Conservation (phyloP, 768 basidiomycete species). For the Clitopilus passeckerianus region DNA sequence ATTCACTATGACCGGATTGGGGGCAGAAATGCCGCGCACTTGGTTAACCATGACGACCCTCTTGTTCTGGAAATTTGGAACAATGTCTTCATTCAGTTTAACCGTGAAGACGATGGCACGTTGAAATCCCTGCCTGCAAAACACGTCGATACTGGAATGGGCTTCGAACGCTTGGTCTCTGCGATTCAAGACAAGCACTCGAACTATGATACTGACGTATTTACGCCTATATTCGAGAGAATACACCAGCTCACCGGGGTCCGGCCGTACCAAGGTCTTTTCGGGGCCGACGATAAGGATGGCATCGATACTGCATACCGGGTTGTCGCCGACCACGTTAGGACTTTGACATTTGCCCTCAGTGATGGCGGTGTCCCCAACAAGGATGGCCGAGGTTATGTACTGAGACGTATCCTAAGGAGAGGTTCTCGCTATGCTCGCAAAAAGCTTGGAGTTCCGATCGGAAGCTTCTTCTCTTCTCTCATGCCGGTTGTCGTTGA, state of each 20-base stretch:
- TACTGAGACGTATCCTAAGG: slow-evolving; percentile 89
- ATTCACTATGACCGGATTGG: slow-evolving; percentile 97
- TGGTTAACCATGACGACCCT: slow-evolving; percentile 96
- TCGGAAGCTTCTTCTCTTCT: slow-evolving; percentile 93
- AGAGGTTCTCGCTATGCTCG: slow-evolving; percentile 94
- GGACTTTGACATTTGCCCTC: slow-evolving; percentile 92
- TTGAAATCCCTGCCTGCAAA: slow-evolving; percentile 80
- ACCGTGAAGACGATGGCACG: slow-evolving; percentile 86
- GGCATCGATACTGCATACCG: slow-evolving; percentile 98
- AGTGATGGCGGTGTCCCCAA: slow-evolving; percentile 96
- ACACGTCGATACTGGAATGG: slow-evolving; percentile 99
- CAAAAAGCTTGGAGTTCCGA: slow-evolving; percentile 89
- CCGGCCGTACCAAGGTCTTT: slow-evolving; percentile 82
- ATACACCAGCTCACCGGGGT: slow-evolving; percentile 89
- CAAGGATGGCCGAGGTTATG: slow-evolving; percentile 95
- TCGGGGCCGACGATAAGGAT: slow-evolving; percentile 92
- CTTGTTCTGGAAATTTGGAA: slow-evolving; percentile 99
- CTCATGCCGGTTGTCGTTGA: slow-evolving; percentile 87
- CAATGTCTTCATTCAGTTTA: slow-evolving; percentile 99
- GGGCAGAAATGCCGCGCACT: slow-evolving; percentile 88
- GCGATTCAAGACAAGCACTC: slow-evolving; percentile 87
- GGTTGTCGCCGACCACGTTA: slow-evolving; percentile 93
- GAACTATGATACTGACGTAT: slow-evolving; percentile 98
- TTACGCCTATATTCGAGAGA: slow-evolving; percentile 80
- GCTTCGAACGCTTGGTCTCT: slow-evolving; percentile 96